Percentiles rank a stretch among this genome's conserved stretches.
Evolutionary conservation across 1,139 yeast species (phyloP).

Genomic region (Yamadazyma epiphylla): DNA sequence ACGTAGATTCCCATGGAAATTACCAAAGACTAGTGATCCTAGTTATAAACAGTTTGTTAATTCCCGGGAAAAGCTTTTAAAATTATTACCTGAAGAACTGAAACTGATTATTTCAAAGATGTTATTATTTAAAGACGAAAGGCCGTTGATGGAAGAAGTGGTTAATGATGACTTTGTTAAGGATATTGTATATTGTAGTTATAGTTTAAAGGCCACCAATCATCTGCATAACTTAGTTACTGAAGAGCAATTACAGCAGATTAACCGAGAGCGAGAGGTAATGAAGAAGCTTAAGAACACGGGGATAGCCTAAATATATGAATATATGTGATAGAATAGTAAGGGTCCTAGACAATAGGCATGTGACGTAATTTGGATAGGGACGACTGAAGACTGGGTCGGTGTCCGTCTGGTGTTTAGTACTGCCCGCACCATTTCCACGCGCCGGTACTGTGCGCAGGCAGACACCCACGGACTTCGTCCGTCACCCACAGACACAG

Average conservation of each 20-base stretch:
- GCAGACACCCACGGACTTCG: too few relatives aligned
- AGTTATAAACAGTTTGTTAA: constrained; percentile 42
- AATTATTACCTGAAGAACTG: constrained; percentile 34
- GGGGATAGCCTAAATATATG: constrained; percentile 14
- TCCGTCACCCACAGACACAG: too few relatives aligned
- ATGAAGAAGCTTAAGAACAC: constrained; percentile 19
- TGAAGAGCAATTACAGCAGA: constrained; percentile 48
- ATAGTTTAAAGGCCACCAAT: constrained; percentile 18
- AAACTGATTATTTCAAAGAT: constrained; percentile 29
- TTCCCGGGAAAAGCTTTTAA: constrained; percentile 21
- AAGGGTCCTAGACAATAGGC: too few relatives aligned
- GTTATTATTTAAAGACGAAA: constrained; percentile 26
- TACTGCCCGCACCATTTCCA: too few relatives aligned
- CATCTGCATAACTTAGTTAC: constrained; percentile 58
- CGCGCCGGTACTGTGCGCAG: too few relatives aligned
- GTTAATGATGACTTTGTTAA: constrained; percentile 23
- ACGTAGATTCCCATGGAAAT: constrained; percentile 76
- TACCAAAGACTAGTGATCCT: constrained; percentile 58
- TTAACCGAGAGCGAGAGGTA: constrained; percentile 37
- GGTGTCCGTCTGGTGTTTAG: too few relatives aligned
- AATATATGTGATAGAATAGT: too few relatives aligned
- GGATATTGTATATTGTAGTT: constrained; percentile 26
- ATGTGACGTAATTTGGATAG: too few relatives aligned
- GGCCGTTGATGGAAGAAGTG: constrained; percentile 30
- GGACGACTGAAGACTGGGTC: too few relatives aligned